These are phyloP conservation scores for Fusarium piperis DNA, from an alignment of 2,329 filamentous ascomycete species.

Conservation along the genomic window DNA sequence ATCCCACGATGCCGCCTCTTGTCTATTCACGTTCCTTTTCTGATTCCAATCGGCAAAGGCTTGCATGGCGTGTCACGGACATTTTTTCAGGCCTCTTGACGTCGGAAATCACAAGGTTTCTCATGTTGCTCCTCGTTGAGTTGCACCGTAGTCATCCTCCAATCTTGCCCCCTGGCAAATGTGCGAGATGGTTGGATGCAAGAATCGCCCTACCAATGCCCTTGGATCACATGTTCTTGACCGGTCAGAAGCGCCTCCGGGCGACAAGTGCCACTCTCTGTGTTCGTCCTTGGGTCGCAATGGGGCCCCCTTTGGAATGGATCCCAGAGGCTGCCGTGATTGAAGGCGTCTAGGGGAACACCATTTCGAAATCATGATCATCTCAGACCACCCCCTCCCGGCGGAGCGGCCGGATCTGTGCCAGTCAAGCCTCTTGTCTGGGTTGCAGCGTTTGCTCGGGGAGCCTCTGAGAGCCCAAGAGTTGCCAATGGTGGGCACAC, in stretches of 20 bases:
- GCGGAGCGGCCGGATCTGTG: neutral
- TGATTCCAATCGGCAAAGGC: neutral
- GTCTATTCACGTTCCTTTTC: slow-evolving; percentile 16
- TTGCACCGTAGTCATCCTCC: slow-evolving; percentile 16
- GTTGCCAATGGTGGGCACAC: slow-evolving; percentile 3
- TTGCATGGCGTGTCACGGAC: slow-evolving; percentile 14
- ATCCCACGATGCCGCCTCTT: slow-evolving; percentile 21
- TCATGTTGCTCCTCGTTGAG: slow-evolving; percentile 11
- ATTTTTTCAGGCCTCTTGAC: slow-evolving; percentile 5
- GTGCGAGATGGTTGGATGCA: slow-evolving; percentile 26
- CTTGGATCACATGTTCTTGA: slow-evolving; percentile 30
- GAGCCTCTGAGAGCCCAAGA: slow-evolving; percentile 7
- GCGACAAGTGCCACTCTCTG: slow-evolving; percentile 31
- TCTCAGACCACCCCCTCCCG: slow-evolving; percentile 2
- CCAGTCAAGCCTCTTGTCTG: neutral
- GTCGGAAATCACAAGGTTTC: slow-evolving; percentile 24
- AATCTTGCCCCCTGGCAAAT: slow-evolving; percentile 25
- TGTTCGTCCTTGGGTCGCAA: slow-evolving; percentile 1
- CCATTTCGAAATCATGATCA: slow-evolving; percentile 10
- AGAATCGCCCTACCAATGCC: slow-evolving; percentile 21
- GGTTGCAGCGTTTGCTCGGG: neutral
- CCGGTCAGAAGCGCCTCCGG: slow-evolving; percentile 22
- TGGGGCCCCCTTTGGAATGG: slow-evolving; percentile 6
- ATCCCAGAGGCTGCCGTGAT: neutral
- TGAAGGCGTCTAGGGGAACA: neutral